Conservation (phyloP, 306 rosid species). For the Arachis hypogaea region DNA sequence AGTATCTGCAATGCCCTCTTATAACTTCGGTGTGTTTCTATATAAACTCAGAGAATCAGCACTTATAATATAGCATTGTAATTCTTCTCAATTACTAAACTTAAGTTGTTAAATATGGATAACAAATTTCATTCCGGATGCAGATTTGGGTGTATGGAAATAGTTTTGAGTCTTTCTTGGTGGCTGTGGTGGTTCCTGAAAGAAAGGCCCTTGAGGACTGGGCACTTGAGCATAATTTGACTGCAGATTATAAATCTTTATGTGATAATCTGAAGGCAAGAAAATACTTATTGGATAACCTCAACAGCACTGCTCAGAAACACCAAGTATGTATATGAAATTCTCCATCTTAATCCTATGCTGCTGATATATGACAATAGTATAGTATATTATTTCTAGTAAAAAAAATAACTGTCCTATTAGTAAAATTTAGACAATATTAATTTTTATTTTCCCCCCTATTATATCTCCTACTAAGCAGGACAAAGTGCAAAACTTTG, state of each 20-base stretch:
- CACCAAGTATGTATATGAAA: conserved; percentile 58
- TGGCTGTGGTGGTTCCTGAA: conserved; percentile 90
- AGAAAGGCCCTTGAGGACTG: conserved; percentile 73
- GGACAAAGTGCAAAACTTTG: too few species aligned
- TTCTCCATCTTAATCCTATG: background rate
- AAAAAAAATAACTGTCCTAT: too few species aligned
- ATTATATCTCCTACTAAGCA: too few species aligned
- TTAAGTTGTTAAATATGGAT: background rate
- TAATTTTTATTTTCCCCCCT: too few species aligned
- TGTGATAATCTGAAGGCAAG: conserved; percentile 72
- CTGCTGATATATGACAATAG: background rate
- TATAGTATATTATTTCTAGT: too few species aligned
- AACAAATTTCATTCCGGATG: conserved; percentile 3
- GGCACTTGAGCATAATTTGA: conserved; percentile 61
- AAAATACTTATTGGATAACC: conserved; percentile 82
- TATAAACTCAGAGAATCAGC: conserved; percentile 3
- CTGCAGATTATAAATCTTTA: conserved; percentile 66
- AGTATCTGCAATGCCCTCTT: conserved; percentile 75
- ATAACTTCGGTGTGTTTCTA: conserved; percentile 69
- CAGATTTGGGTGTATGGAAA: conserved; percentile 99
- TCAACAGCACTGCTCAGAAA: conserved; percentile 69
- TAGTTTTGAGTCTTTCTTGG: conserved; percentile 94
- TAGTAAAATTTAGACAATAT: too few species aligned
- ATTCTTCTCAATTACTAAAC: background rate
- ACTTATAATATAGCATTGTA: background rate